Conservation (phyloP, 768 basidiomycete species). For the Pleurotus cornucopiae region DNA sequence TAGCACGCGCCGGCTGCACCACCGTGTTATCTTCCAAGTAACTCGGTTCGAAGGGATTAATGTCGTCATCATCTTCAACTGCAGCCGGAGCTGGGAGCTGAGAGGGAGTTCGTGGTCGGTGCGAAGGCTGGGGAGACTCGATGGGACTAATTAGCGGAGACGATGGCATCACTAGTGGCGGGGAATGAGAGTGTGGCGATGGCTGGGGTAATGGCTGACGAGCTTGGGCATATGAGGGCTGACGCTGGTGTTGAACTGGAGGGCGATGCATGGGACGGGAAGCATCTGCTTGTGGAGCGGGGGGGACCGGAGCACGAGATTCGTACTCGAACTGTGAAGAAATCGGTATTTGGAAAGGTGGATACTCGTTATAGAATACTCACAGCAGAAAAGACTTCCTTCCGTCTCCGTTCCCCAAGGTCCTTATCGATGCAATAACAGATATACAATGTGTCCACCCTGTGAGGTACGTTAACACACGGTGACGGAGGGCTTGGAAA, state of each 20-base stretch:
- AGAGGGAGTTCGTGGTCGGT: not conserved
- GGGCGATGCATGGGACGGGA: constrained; percentile 8
- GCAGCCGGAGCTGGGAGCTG: constrained; percentile 8
- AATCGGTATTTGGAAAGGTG: not conserved
- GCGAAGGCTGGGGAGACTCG: not conserved
- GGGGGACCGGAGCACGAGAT: constrained; percentile 11
- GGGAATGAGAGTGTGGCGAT: constrained; percentile 3
- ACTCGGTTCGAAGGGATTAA: constrained; percentile 39
- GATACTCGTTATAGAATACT: constrained; percentile 14
- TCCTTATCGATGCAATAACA: constrained; percentile 50
- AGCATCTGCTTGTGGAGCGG: constrained; percentile 2
- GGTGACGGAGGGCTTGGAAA: not conserved
- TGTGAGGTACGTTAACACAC: constrained; percentile 12
- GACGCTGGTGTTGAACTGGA: constrained; percentile 9
- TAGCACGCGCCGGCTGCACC: constrained; percentile 12
- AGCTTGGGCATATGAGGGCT: constrained; percentile 13
- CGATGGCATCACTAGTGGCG: not conserved
- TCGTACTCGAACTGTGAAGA: constrained; percentile 30
- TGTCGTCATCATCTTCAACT: constrained; percentile 28
- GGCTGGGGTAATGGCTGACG: constrained; percentile 15
- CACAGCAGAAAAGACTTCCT: constrained; percentile 38
- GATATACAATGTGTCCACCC: constrained; percentile 41
- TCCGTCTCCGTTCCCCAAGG: constrained; percentile 31
- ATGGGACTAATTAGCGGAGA: constrained; percentile 14
- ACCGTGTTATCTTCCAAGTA: constrained; percentile 22